Percentiles rank a stretch among this genome's conserved stretches.
These are phyloP conservation scores for Hura crepitans DNA, from an alignment of 441 rosid genomes.

Conservation along the genomic window DNA sequence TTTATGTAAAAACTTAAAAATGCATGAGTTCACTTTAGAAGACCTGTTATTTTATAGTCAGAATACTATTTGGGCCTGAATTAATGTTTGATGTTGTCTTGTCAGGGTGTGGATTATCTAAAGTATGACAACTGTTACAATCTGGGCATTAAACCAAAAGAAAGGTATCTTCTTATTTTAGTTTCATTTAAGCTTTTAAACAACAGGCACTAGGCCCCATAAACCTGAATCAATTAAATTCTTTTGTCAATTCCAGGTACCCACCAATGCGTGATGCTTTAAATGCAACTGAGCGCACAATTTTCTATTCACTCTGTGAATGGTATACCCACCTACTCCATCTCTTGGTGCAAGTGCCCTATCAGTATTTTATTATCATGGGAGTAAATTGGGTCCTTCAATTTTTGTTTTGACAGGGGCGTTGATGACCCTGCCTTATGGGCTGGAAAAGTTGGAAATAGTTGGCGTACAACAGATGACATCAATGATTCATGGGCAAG, in stretches of 20 bases:
- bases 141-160: slow-evolving; percentile 63
- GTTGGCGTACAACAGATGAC: slow-evolving; percentile 97
- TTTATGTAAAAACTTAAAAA: not conserved
- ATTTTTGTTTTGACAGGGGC: slow-evolving; percentile 56
- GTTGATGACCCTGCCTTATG: slow-evolving; percentile 91
- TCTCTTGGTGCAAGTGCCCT: slow-evolving; percentile 4
- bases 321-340: slow-evolving; percentile 47
- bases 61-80: not conserved
- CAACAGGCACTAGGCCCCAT: slow-evolving; percentile 13
- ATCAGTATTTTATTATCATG: not conserved
- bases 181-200: slow-evolving; percentile 19
- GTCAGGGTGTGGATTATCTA: slow-evolving; percentile 86
- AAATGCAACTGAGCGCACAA: slow-evolving; percentile 55
- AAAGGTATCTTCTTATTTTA: slow-evolving; percentile 48
- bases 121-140: slow-evolving; percentile 95
- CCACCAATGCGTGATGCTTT: slow-evolving; percentile 94
- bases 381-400: slow-evolving; percentile 8
- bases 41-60: not conserved
- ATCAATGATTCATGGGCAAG: slow-evolving; percentile 95
- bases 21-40: slow-evolving; percentile 2
- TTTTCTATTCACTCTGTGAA: slow-evolving; percentile 90
- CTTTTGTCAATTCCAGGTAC: slow-evolving; percentile 47
- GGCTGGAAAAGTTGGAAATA: slow-evolving; percentile 90
- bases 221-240: slow-evolving; percentile 17
- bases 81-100: slow-evolving; percentile 21